A percentile compares a stretch with the other conserved stretches of the same genome.
phyloP scores from a whole-genome alignment of 2,329 filamentous ascomycete species.

The Dryadomyces quercus-mongolicae region DNA sequence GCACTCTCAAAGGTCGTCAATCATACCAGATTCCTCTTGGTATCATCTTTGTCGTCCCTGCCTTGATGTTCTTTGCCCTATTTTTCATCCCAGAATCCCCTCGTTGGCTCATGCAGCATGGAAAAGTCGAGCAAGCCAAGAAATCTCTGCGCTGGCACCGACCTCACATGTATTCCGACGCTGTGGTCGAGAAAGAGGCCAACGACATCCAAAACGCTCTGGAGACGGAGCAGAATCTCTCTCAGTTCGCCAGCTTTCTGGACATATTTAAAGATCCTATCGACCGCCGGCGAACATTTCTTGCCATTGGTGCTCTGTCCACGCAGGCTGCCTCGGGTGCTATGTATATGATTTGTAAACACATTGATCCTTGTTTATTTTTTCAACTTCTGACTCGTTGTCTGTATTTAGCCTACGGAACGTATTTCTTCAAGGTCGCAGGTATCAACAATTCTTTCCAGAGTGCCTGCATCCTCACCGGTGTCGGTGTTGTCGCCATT shows the following conservation, averaged over 20 bases:
- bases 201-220: constrained; percentile 25
- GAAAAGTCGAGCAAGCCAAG: constrained; percentile 10
- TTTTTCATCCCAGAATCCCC: constrained; percentile 29
- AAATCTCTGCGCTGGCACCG: constrained; percentile 3
- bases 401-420: constrained; percentile 31
- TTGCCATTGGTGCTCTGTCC: constrained; percentile 34
- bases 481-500: constrained; percentile 42
- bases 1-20: constrained; percentile 21
- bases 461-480: constrained; percentile 42
- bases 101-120: constrained; percentile 26
- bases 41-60: constrained; percentile 26
- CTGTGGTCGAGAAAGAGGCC: constrained; percentile 20
- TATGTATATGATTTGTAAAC: constrained; percentile 42
- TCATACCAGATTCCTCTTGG: constrained; percentile 28
- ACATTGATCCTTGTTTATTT: not conserved
- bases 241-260: constrained; percentile 22
- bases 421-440: constrained; percentile 50
- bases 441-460: constrained; percentile 41
- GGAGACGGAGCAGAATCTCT: constrained; percentile 19
- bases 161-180: constrained; percentile 16
- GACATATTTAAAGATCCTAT: constrained; percentile 39
- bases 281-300: constrained; percentile 35
- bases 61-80: constrained; percentile 22
- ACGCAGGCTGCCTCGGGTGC: constrained; percentile 41
- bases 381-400: not conserved